Evolutionary conservation across 345 rosid genomes (phyloP), one percentile per base, ranked within the genome.

Genomic region (Boechera divaricarpa): DNA sequence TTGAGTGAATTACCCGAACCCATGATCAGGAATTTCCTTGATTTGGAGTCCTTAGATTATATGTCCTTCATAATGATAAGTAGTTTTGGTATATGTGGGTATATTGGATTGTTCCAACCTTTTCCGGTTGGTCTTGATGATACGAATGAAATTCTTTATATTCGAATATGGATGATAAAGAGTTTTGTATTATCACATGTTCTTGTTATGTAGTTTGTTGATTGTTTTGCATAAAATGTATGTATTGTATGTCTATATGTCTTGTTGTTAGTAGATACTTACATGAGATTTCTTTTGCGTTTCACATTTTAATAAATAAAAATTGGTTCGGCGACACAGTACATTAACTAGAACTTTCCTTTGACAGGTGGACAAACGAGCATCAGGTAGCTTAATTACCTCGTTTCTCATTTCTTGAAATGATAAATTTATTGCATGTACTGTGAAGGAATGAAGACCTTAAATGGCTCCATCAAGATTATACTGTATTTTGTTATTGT

Each of bases 341-440:
- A 28, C 5, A 18, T 56, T 73, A 28, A 79, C 76, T 18, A 42
- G 24, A 42, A 1, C 24, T 70, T 70, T 78, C 13, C 4, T 79
- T 31, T 70, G 42, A 38, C 86, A 84, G 91, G 91, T 81, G 91
- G 91, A 57, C 91, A 87, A 69, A 85, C 88, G 39, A 84, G 89
- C 74, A 85, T 85, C 83, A 85, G 87, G 91, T 87, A 82, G 78
- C 65, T 63, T 58, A 38, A 32, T 51, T 18, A n/a, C 5, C 29
- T 51, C 54, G 15, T 52, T 38, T 15, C 33, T 77, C 44, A 56
- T 35, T 73, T 47, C 29, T 28, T 1, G 29, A 28, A 28, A 28
- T 28, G 29, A 28, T 28, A 2, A 28, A 28, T 28, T 9, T 18
- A 28, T 35, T 63, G 66, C 13, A 53, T 60, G 24, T 31, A 42